Percentiles rank a stretch among this genome's conserved stretches.
Conservation (phyloP, 306 rosid species). For the Gastrolobium villosum region DNA sequence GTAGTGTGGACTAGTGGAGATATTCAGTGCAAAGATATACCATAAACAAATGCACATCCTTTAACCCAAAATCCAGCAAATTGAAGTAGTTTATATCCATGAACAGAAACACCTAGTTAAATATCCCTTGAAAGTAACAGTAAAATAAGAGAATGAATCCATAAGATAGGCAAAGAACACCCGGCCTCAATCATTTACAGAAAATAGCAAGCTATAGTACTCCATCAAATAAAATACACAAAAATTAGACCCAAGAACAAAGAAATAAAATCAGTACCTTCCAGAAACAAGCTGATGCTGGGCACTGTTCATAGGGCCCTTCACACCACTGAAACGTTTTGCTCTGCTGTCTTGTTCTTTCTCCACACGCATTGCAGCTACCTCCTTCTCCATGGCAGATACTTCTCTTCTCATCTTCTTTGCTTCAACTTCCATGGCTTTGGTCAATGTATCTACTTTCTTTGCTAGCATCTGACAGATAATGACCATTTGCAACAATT, state of each 20-base stretch:
- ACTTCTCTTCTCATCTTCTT: conserved; percentile 99
- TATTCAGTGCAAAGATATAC: conserved; percentile 31
- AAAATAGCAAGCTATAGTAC: conserved; percentile 31
- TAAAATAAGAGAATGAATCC: conserved; percentile 20
- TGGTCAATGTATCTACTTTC: conserved; percentile 98
- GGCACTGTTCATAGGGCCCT: conserved; percentile 78
- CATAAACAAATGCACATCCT: conserved; percentile 31
- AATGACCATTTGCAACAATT: conserved; percentile 44
- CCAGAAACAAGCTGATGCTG: conserved; percentile 89
- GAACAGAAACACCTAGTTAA: neutral
- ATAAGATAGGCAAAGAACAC: conserved; percentile 25
- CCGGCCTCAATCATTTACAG: conserved; percentile 8
- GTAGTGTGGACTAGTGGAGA: conserved; percentile 2
- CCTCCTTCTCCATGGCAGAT: conserved; percentile 98
- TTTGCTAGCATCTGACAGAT: conserved; percentile 85
- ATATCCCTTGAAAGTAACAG: conserved; percentile 19
- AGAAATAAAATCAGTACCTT: conserved; percentile 62
- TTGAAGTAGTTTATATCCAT: neutral
- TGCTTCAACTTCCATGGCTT: conserved; percentile 99
- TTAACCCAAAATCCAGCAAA: conserved; percentile 18
- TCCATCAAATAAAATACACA: conserved; percentile 29
- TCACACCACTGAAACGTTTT: conserved; percentile 76
- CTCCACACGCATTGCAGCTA: conserved; percentile 99
- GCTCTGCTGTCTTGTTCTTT: conserved; percentile 93
- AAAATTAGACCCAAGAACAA: conserved; percentile 25